Percentiles rank a stretch among this genome's conserved stretches.
Conservation (phyloP, 164 flowering plant genomes). For the Piper betle region DNA sequence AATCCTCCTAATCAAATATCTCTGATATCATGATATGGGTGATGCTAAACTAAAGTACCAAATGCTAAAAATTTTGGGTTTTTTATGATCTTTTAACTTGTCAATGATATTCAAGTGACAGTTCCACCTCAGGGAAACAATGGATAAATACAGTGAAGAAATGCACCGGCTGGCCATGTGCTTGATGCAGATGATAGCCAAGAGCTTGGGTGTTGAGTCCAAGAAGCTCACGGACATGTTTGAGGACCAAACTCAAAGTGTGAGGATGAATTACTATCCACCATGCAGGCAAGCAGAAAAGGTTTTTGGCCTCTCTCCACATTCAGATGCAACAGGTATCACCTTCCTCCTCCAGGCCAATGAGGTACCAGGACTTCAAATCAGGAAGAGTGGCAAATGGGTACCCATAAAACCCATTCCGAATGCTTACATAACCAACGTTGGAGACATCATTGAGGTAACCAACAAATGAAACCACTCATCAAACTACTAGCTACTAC, state of each 20-base stretch:
- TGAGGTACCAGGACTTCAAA: conserved; percentile 37
- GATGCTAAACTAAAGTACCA: not conserved
- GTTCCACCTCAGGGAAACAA: conserved; percentile 15
- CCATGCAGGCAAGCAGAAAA: conserved; percentile 26
- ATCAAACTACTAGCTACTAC: not conserved
- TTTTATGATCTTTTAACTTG: too few species aligned
- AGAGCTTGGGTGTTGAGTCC: conserved; percentile 19
- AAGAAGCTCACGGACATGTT: conserved; percentile 18
- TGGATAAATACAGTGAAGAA: conserved; percentile 29
- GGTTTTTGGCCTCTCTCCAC: conserved; percentile 42
- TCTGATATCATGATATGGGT: not conserved
- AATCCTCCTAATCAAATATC: not conserved
- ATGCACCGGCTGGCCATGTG: conserved; percentile 8
- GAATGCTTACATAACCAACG: conserved; percentile 27
- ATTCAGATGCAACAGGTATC: conserved; percentile 34
- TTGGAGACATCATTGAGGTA: conserved; percentile 47
- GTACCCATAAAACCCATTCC: conserved; percentile 29
- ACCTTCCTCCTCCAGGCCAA: conserved; percentile 32
- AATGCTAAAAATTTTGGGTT: too few species aligned
- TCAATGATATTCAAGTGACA: too few species aligned
- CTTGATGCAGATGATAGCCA: conserved; percentile 20
- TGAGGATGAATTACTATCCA: conserved; percentile 41
- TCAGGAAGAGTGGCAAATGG: conserved; percentile 33
- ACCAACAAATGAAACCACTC: not conserved
- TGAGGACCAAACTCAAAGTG: conserved; percentile 13